Percentiles rank a stretch among this genome's conserved stretches.
These are phyloP conservation scores for Zea mays DNA, from an alignment of 176 grass and related monocot genomes.

Conservation along the genomic window DNA sequence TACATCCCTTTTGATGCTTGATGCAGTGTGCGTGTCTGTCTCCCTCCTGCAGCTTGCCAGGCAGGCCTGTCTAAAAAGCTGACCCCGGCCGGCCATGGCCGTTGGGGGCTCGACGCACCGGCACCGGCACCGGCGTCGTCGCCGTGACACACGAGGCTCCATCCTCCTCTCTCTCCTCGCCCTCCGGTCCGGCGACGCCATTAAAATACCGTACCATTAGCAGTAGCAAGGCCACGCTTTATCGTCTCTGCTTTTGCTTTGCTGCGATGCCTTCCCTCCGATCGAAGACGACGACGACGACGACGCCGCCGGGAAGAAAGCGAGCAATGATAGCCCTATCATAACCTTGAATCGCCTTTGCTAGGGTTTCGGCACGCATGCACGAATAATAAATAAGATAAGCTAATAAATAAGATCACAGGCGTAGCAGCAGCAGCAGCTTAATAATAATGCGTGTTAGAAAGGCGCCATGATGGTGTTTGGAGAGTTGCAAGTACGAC, in stretches of 20 bases:
- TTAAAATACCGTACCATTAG: slow-evolving; percentile 22
- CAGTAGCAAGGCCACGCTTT: not conserved
- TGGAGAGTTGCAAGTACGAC: slow-evolving; percentile 26
- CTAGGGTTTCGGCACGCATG: slow-evolving; percentile 36
- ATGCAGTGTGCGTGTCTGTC: slow-evolving; percentile 30
- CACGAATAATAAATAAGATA: no score
- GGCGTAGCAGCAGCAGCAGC: not conserved
- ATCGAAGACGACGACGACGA: slow-evolving; percentile 13
- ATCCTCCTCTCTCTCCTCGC: slow-evolving; percentile 20
- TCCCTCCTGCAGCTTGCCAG: not conserved
- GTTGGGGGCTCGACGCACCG: not conserved
- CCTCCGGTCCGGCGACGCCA: slow-evolving; percentile 11
- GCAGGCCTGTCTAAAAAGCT: no score
- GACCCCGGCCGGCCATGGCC: not conserved
- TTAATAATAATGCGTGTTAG: slow-evolving; percentile 41
- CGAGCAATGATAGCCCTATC: slow-evolving; percentile 48
- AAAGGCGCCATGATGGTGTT: slow-evolving; percentile 55
- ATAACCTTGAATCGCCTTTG: slow-evolving; percentile 36
- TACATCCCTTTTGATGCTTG: slow-evolving; percentile 49
- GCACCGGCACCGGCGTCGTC: slow-evolving; percentile 7
- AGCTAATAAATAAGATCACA: no score
- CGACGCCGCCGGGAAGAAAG: not conserved
- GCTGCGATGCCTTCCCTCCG: slow-evolving; percentile 12
- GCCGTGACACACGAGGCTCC: not conserved
- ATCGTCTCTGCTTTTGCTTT: not conserved